These are phyloP conservation scores for Russula compacta DNA, from an alignment of 768 basidiomycete species.

Conservation along the genomic window DNA sequence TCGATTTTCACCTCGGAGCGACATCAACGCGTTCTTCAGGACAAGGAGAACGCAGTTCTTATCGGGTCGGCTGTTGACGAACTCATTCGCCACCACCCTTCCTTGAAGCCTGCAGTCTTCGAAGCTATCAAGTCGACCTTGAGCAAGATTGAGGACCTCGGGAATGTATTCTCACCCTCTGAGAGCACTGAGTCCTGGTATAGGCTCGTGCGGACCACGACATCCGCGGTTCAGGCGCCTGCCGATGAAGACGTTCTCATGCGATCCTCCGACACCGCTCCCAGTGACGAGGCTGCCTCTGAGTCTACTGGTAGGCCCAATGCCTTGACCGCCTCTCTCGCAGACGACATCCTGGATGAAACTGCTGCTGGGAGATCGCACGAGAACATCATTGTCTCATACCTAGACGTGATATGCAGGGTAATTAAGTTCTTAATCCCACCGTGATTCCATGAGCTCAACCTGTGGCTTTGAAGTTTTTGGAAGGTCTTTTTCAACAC, in stretches of 20 bases:
- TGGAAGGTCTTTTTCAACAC: constrained; percentile 93
- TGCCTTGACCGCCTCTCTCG: not conserved
- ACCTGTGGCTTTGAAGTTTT: constrained; percentile 46
- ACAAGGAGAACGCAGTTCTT: constrained; percentile 86
- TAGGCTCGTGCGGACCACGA: constrained; percentile 30
- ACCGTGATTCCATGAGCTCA: not conserved
- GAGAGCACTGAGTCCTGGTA: constrained; percentile 63
- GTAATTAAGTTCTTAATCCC: constrained; percentile 33
- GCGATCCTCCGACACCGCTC: constrained; percentile 8
- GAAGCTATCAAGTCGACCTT: constrained; percentile 65
- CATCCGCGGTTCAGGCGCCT: not conserved
- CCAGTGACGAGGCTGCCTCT: not conserved
- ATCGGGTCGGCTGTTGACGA: constrained; percentile 91
- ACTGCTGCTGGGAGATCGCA: constrained; percentile 37
- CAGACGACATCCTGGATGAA: constrained; percentile 10
- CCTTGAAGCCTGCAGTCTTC: constrained; percentile 71
- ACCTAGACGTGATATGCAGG: constrained; percentile 69
- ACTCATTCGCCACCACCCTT: constrained; percentile 91
- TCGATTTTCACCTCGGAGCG: constrained; percentile 78
- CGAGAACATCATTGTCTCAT: constrained; percentile 69
- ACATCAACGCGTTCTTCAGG: constrained; percentile 75
- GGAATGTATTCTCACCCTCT: constrained; percentile 47
- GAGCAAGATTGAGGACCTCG: constrained; percentile 64
- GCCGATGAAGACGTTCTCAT: constrained; percentile 17
- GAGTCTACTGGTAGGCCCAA: constrained; percentile 8